These are phyloP conservation scores for Pholiota conissans DNA, from an alignment of 768 basidiomycete species.

Conservation along the genomic window DNA sequence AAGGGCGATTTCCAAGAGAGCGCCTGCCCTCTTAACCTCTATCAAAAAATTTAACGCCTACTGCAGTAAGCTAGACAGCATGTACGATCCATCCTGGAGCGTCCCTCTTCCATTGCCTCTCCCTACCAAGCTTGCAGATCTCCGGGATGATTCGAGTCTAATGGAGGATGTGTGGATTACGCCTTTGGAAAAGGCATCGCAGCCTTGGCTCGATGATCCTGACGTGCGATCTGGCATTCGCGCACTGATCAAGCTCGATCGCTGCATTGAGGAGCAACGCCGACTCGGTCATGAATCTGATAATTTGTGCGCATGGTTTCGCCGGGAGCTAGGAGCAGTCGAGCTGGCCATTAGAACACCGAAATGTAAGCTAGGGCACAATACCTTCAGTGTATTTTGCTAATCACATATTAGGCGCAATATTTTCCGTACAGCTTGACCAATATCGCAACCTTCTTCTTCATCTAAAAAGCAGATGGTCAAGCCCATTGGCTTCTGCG, in stretches of 20 bases:
- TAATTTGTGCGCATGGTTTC: slow-evolving; percentile 36
- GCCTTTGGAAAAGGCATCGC: slow-evolving; percentile 8
- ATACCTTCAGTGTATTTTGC: not conserved
- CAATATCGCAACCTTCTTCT: slow-evolving; percentile 13
- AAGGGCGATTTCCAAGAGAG: slow-evolving; percentile 29
- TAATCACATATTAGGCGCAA: not conserved
- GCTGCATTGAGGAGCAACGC: slow-evolving; percentile 29
- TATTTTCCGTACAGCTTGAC: slow-evolving; percentile 2
- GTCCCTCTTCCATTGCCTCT: slow-evolving; percentile 34
- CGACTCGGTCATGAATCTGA: slow-evolving; percentile 27
- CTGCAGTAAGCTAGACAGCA: slow-evolving; percentile 16
- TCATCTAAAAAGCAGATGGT: slow-evolving; percentile 11
- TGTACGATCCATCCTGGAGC: slow-evolving; percentile 18
- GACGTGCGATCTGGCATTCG: slow-evolving; percentile 30
- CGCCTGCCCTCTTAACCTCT: slow-evolving; percentile 26
- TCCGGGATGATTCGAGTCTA: slow-evolving; percentile 23
- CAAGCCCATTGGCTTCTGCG: slow-evolving; percentile 13
- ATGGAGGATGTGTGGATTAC: slow-evolving; percentile 42
- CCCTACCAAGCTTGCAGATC: slow-evolving; percentile 25
- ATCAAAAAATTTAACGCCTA: slow-evolving; percentile 26
- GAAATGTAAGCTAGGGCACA: slow-evolving; percentile 14
- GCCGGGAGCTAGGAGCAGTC: slow-evolving; percentile 25
- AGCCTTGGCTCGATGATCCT: slow-evolving; percentile 32
- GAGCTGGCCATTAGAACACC: slow-evolving; percentile 20
- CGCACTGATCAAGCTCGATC: slow-evolving; percentile 25